Conservation (phyloP, 2,329 filamentous ascomycete species). For the Pseudocercospora ulei region DNA sequence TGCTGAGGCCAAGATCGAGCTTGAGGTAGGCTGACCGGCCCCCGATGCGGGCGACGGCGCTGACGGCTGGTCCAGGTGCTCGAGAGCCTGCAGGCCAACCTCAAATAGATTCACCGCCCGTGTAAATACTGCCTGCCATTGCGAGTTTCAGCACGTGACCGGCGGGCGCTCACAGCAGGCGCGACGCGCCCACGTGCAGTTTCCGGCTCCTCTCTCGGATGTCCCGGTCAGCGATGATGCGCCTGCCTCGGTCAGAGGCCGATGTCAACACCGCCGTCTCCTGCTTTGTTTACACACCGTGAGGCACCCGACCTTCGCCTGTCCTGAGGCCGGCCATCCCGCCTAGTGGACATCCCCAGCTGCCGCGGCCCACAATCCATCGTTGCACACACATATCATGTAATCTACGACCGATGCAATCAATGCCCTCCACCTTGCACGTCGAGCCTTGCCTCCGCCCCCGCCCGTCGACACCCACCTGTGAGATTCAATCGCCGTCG, state of each 20-base stretch:
- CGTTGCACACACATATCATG: no score
- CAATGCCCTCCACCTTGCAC: conserved; percentile 5
- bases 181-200: conserved; percentile 1
- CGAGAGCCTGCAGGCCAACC: conserved; percentile 67
- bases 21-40: conserved; percentile 60
- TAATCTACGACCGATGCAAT: not conserved
- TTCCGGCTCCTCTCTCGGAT: not conserved
- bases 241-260: not conserved
- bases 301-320: no score
- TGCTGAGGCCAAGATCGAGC: conserved; percentile 96
- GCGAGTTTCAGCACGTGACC: conserved; percentile 6
- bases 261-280: no score
- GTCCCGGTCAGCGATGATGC: no score
- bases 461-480: not conserved
- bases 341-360: no score
- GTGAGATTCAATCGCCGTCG: not conserved
- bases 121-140: conserved; percentile 29
- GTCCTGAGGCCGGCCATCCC: no score
- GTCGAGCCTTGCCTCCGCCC: not conserved
- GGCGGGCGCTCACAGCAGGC: conserved; percentile 1
- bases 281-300: no score
- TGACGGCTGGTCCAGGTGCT: conserved; percentile 51
- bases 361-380: no score
- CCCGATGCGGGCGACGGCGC: not conserved
- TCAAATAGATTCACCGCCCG: conserved; percentile 54